These are phyloP conservation scores for Cladophialophora carrionii DNA, from an alignment of 2,329 filamentous ascomycete genomes.

Conservation along the genomic window DNA sequence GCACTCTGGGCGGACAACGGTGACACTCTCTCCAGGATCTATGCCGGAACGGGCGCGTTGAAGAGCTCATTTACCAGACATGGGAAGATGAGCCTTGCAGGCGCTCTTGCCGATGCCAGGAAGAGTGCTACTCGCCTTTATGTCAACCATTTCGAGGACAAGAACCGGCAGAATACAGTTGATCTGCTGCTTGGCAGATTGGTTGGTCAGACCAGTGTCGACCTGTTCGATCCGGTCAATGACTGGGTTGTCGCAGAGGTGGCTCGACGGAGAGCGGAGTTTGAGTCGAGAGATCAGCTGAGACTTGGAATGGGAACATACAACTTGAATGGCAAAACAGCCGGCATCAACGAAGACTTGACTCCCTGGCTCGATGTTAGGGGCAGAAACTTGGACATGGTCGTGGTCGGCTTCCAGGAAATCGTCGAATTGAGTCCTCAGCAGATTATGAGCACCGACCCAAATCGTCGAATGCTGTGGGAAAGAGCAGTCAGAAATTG, in stretches of 20 bases:
- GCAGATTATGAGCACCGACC: constrained; percentile 98
- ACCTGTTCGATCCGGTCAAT: constrained; percentile 91
- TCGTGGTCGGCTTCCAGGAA: constrained; percentile 93
- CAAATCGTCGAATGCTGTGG: constrained; percentile 81
- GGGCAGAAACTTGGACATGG: constrained; percentile 74
- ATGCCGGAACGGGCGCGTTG: constrained; percentile 91
- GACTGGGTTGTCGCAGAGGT: constrained; percentile 84
- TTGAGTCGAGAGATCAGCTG: constrained; percentile 72
- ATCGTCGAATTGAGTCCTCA: constrained; percentile 98
- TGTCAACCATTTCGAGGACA: constrained; percentile 97
- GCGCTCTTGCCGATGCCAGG: constrained; percentile 89
- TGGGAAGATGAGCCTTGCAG: constrained; percentile 93
- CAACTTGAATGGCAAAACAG: constrained; percentile 87
- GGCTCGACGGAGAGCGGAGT: constrained; percentile 67
- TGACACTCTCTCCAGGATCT: constrained; percentile 90
- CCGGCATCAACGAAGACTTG: constrained; percentile 77
- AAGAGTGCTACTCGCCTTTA: constrained; percentile 94
- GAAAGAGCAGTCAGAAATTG: constrained; percentile 77
- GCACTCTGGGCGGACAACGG: constrained; percentile 97
- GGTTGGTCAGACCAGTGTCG: constrained; percentile 79
- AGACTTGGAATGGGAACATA: constrained; percentile 87
- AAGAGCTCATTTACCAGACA: constrained; percentile 94
- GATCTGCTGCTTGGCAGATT: constrained; percentile 86
- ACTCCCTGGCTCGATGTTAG: constrained; percentile 78
- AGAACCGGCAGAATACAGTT: constrained; percentile 88